Evolutionary conservation across 768 basidiomycete genomes (phyloP), one percentile per base, ranked within the genome.

Genomic region (Mycena chlorophos): DNA sequence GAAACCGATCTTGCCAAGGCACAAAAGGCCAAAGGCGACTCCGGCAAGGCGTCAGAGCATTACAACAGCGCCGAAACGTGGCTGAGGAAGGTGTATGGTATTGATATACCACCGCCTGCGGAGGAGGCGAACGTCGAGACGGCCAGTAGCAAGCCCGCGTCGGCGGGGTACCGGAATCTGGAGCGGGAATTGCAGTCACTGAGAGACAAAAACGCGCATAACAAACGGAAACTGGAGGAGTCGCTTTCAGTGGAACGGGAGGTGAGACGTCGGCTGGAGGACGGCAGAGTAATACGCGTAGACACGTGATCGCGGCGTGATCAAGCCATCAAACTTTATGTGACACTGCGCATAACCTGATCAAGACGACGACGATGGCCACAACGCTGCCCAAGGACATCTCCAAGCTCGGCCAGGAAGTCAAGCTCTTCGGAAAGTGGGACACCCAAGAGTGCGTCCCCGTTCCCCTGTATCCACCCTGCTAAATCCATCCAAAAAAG

Each of bases 381-480:
- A 83, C 84, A 64, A 86, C 89, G 39, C 88, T 94, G 58, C 91
- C 91, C 49, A 90, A 76, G 75, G 89, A 91, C 54, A 80, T 94
- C 69, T 87, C 89, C 58, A 89, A 75, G 73, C 78, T 91, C 65
- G 89, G 87, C 61, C 82, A 82, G 72, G 91, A 92, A 65, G 85
- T 98, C 70, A 97, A 96, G 78, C 87, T 99, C 60, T 99, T 99
- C 72, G 94, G 94, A 69, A 95, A 95, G 81, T 99, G 97, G 97
- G 95, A 98, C 54, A 90, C 94, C 61, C 88, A 93, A 71, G 94
- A 94, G 95, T 97, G 82, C 76, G 93, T 82, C 27, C 54, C 49
- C 51, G 47, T 54, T 39, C 28, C 40, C 50, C 16, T 54, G 39
- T 51, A 45, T 40, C 27, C 60, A 25, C 6, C 20, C 34, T 38